Percentiles rank a stretch among this genome's conserved stretches.
These are phyloP conservation scores for Lodderomyces elongisporus DNA, from an alignment of 1,139 yeast genomes.

Conservation along the genomic window DNA sequence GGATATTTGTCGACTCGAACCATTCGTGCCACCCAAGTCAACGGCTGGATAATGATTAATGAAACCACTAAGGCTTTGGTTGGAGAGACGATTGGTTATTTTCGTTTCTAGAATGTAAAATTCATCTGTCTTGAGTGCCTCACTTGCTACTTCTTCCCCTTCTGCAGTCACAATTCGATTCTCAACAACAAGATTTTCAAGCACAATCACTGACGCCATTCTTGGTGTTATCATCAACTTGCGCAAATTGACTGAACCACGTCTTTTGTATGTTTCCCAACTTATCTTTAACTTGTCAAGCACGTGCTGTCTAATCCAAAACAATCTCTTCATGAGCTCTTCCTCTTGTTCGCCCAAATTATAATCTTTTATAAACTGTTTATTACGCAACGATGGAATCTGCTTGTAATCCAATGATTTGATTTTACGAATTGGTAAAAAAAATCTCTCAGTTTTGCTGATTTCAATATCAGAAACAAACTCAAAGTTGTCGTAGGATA, in stretches of 20 bases:
- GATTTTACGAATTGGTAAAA: conserved; percentile 65
- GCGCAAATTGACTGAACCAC: conserved; percentile 63
- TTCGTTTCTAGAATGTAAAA: conserved; percentile 47
- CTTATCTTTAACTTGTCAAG: conserved; percentile 54
- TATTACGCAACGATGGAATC: conserved; percentile 72
- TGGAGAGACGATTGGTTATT: conserved; percentile 43
- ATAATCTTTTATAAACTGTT: conserved; percentile 68
- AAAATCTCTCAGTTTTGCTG: conserved; percentile 52
- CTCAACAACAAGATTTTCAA: conserved; percentile 46
- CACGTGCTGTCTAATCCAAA: conserved; percentile 75
- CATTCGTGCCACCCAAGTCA: conserved; percentile 6
- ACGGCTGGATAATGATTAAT: conserved; percentile 56
- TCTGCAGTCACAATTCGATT: conserved; percentile 28
- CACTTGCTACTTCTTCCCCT: conserved; percentile 8
- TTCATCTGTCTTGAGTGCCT: conserved; percentile 28
- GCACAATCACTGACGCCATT: conserved; percentile 39
- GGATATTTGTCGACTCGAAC: conserved; percentile 18
- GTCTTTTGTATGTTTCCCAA: conserved; percentile 49
- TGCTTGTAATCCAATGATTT: conserved; percentile 40
- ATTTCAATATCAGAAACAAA: conserved; percentile 35
- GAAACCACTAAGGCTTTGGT: conserved; percentile 44
- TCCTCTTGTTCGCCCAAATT: conserved; percentile 52
- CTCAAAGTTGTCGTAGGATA: conserved; percentile 19
- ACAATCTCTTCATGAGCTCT: conserved; percentile 50
- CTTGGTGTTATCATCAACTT: conserved; percentile 54